Evolutionary conservation across 2,329 filamentous ascomycete species (phyloP).

Genomic region (Diaporthe destruens): DNA sequence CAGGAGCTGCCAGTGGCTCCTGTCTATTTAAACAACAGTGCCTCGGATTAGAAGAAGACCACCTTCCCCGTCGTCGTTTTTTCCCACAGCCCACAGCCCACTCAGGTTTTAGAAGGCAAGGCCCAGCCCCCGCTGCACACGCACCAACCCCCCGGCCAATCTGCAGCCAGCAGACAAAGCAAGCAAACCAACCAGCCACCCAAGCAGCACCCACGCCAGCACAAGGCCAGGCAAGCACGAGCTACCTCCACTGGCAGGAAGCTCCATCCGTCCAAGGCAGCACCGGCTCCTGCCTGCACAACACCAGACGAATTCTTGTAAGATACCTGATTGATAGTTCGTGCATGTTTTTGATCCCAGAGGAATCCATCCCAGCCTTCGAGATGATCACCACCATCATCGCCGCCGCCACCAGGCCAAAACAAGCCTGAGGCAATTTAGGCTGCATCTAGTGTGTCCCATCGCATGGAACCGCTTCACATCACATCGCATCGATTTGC

Average conservation of each 20-base stretch:
- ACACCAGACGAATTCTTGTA: slow-evolving; percentile 17
- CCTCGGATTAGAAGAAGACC: slow-evolving; percentile 42
- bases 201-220: not conserved
- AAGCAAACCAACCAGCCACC: not conserved
- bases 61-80: slow-evolving; percentile 40
- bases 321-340: slow-evolving; percentile 1
- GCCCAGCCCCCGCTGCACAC: slow-evolving; percentile 23
- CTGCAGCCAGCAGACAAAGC: slow-evolving; percentile 1
- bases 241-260: slow-evolving; percentile 21
- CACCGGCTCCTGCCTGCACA: slow-evolving; percentile 12
- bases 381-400: not conserved
- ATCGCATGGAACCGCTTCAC: not conserved
- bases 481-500: slow-evolving; percentile 3
- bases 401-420: not conserved
- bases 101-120: slow-evolving; percentile 30
- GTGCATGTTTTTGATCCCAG: slow-evolving; percentile 7
- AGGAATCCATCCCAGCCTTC: not conserved
- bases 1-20: slow-evolving; percentile 34
- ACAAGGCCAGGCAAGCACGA: slow-evolving; percentile 2
- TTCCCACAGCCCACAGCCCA: slow-evolving; percentile 39
- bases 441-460: not conserved
- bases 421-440: not conserved
- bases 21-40: slow-evolving; percentile 42
- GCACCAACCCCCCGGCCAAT: slow-evolving; percentile 22
- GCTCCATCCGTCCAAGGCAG: slow-evolving; percentile 18